A percentile compares a stretch with the other conserved stretches of the same genome.
These are phyloP conservation scores for Trichoderma pleuroti DNA, from an alignment of 2,329 filamentous ascomycete genomes.

Conservation along the genomic window DNA sequence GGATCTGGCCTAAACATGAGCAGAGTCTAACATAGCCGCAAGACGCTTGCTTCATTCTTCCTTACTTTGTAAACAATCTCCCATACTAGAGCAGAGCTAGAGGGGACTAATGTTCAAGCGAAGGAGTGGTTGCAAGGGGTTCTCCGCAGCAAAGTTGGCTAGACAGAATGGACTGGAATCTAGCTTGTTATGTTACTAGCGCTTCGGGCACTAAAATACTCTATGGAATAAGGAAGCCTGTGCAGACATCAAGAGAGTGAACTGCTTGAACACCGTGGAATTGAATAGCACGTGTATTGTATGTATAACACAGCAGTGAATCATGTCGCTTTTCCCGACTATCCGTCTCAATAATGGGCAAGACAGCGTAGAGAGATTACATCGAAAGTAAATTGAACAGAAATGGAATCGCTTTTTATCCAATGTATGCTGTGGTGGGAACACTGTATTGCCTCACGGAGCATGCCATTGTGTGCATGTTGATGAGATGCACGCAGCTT, in stretches of 20 bases:
- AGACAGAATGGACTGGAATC: too few species aligned
- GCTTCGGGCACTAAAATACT: background rate
- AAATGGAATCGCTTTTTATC: background rate
- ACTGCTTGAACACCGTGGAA: background rate
- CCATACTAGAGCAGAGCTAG: background rate
- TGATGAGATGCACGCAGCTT: background rate
- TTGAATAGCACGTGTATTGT: background rate
- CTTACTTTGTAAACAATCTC: background rate
- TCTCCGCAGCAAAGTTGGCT: background rate
- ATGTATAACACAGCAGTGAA: background rate
- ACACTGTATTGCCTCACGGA: background rate
- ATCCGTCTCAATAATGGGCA: background rate
- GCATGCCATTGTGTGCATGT: background rate
- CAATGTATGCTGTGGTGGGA: background rate
- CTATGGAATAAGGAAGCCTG: background rate
- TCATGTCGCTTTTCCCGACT: background rate
- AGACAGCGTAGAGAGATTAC: background rate
- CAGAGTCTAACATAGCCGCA: background rate
- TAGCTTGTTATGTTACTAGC: background rate
- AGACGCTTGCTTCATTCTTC: background rate
- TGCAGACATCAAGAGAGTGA: background rate
- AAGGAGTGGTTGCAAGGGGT: background rate
- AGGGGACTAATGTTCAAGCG: background rate
- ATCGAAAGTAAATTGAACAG: background rate
- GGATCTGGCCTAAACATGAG: background rate